Evolutionary conservation across 2,329 filamentous ascomycete species (phyloP).

Genomic region (Lomentospora prolificans): DNA sequence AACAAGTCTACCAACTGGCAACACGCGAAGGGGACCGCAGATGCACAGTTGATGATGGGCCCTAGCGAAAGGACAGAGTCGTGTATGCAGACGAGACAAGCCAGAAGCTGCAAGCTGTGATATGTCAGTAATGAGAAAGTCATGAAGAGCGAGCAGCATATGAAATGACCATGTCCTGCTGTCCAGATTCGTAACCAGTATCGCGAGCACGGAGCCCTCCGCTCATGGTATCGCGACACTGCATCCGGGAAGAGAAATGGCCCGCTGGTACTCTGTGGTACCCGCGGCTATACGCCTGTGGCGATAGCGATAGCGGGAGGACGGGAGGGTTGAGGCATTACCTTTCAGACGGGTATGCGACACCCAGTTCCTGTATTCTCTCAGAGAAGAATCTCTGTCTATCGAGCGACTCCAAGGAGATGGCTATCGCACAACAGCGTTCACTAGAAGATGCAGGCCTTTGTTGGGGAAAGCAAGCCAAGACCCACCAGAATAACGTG

Average conservation of each 20-base stretch:
- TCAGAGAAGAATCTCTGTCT: background rate
- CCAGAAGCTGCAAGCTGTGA: conserved; percentile 16
- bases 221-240: background rate
- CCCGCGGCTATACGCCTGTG: too few species aligned
- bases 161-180: background rate
- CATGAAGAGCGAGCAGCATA: background rate
- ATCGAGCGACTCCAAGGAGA: background rate
- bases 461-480: background rate
- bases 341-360: conserved; percentile 1
- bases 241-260: too few species aligned
- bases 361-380: background rate
- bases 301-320: too few species aligned
- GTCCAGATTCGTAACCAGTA: background rate
- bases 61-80: conserved; percentile 8
- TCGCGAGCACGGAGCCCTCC: background rate
- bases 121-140: conserved; percentile 5
- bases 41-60: background rate
- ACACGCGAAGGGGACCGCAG: background rate
- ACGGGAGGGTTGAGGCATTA: background rate
- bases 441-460: background rate
- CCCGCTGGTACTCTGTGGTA: too few species aligned
- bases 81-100: conserved; percentile 20
- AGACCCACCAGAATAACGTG: background rate
- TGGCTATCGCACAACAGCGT: background rate
- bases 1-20: background rate